These are phyloP conservation scores for Simmondsia chinensis DNA, from an alignment of 148 eudicot genomes.

Conservation along the genomic window DNA sequence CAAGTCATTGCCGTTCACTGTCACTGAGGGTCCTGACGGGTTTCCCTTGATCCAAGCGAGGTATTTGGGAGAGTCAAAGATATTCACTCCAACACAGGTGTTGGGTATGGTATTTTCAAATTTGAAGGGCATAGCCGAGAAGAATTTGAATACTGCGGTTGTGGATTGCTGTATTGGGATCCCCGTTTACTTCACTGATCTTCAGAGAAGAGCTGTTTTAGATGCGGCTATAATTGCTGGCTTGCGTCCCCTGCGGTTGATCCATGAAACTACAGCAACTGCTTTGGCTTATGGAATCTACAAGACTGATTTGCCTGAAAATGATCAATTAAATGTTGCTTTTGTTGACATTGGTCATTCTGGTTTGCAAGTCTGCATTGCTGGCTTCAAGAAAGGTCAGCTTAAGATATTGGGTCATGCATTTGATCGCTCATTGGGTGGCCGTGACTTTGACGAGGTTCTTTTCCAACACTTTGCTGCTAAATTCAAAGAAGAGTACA, in stretches of 20 bases:
- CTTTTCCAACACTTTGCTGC: conserved; percentile 82
- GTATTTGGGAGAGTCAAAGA: conserved; percentile 57
- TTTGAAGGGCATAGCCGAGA: conserved; percentile 79
- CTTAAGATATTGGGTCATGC: conserved; percentile 82
- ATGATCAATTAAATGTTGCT: conserved; percentile 70
- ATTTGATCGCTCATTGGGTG: conserved; percentile 74
- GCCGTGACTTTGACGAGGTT: conserved; percentile 85
- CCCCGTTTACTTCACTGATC: conserved; percentile 87
- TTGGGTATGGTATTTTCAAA: conserved; percentile 80
- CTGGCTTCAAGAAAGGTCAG: conserved; percentile 86
- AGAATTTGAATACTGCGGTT: conserved; percentile 82
- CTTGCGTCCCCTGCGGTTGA: conserved; percentile 57
- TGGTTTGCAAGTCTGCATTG: conserved; percentile 83
- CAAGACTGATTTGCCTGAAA: conserved; percentile 88
- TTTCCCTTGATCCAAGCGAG: conserved; percentile 70
- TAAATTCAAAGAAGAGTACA: conserved; percentile 76
- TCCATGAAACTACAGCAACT: conserved; percentile 92
- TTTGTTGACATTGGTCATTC: conserved; percentile 89
- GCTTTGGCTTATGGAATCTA: conserved; percentile 93
- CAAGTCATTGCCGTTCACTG: conserved; percentile 56
- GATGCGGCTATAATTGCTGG: conserved; percentile 89
- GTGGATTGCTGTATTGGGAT: conserved; percentile 95
- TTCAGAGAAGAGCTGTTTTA: conserved; percentile 80
- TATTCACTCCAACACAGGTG: conserved; percentile 77
- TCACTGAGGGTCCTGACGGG: conserved; percentile 88